Evolutionary conservation across 139 green algal species (phyloP).

Genomic region (Chlamydomonas sphaeroides): DNA sequence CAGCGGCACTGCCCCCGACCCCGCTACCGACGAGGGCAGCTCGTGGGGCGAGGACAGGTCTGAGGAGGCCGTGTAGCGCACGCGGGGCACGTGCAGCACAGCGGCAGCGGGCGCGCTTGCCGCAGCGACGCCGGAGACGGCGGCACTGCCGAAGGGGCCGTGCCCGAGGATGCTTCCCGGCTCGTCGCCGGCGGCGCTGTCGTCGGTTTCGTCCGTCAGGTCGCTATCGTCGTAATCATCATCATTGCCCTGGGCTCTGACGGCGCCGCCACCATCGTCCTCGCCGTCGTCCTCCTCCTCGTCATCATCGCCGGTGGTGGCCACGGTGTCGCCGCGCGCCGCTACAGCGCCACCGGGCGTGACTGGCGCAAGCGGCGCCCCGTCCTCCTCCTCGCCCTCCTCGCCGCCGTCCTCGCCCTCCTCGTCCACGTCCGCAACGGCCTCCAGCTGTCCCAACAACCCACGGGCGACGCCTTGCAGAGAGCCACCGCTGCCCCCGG

Average conservation of each 20-base stretch:
- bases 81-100: neutral
- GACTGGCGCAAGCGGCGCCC: too few relatives aligned
- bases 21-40: neutral
- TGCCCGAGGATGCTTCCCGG: too few relatives aligned
- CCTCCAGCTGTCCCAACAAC: too few relatives aligned
- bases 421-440: neutral
- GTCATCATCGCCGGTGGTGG: too few relatives aligned
- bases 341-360: too few relatives aligned
- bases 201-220: neutral
- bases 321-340: too few relatives aligned
- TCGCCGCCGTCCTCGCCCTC: neutral
- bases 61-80: neutral
- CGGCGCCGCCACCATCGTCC: too few relatives aligned
- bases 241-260: neutral
- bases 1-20: too few relatives aligned
- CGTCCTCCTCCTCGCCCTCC: neutral
- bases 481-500: too few relatives aligned
- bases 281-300: too few relatives aligned
- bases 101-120: neutral
- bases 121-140: neutral
- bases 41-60: neutral
- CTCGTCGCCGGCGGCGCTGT: neutral
- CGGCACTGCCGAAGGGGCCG: too few relatives aligned
- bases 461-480: too few relatives aligned
- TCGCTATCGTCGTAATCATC: constrained; percentile 5